Evolutionary conservation across 805 yeast species (phyloP), one percentile per base, ranked within the genome.

Genomic region (Ogataea minuta): DNA sequence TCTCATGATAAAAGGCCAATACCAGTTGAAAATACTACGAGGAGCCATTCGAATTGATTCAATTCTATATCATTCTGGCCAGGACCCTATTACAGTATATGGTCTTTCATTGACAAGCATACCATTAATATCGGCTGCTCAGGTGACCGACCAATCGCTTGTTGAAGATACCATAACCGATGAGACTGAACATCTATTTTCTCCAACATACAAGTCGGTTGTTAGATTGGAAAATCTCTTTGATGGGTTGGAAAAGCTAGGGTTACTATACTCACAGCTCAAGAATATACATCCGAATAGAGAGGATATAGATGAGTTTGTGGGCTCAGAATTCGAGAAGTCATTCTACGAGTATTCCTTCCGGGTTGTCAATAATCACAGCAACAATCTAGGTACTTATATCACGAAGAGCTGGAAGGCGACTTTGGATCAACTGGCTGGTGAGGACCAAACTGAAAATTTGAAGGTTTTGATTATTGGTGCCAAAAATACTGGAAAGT

Each of bases 401-500:
- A 45, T 61, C 6, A 44, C 56, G 2, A 52, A 53, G 17, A 29
- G 32, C 13, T 64, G 69, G 69, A 44, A 39, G 16, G 16, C 28
- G 8, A 33, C 43, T 3, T 32, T 60, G 8, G 44, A 43, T 12
- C 19, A 28, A 2, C 33, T 61, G 12, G 11, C n/a, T 1, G 33
- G 44, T 5, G 53, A 50, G 9, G 34, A 23, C 17, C 34, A 42
- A 6, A 13, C 29, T 3, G 26, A 31, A 14, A 33, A 36, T n/a
- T 35, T 43, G 21, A 51, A 47, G 31, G 57, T 72, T 1, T 59
- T 78, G 37, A 60, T 79, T 0, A 65, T 77, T 15, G 90, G 90
- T 0, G 71, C 79, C 28, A 88, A 86, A 54, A 84, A 83, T 45
- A 72, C 87, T 1, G 97, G 97, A 1, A 89, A 89, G 54, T 83